phyloP scores from a whole-genome alignment of 805 yeast genomes.

The Brettanomyces custersianus region DNA sequence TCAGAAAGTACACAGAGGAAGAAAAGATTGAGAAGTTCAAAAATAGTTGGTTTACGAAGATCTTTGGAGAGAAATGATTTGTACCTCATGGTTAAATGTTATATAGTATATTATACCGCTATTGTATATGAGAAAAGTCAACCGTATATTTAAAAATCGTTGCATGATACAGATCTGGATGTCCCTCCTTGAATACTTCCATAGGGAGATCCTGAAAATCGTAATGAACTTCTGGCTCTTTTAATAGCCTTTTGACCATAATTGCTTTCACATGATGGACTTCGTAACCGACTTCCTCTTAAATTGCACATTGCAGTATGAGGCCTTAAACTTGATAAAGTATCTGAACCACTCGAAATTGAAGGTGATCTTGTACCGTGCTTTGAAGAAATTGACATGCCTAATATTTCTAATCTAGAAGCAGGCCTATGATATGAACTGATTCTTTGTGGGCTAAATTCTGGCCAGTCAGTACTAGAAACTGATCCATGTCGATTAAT shows the following conservation, averaged over 20 bases:
- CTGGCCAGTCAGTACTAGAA: no score
- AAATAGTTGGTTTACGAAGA: conserved; percentile 29
- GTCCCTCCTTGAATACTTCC: no score
- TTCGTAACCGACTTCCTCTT: no score
- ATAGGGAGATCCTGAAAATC: no score
- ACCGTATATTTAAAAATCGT: neutral
- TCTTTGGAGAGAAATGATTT: conserved; percentile 36
- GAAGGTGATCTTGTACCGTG: conserved; percentile 9
- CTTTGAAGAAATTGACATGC: conserved; percentile 6
- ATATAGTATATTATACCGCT: neutral
- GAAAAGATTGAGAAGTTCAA: conserved; percentile 31
- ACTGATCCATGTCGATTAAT: neutral
- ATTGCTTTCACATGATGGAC: no score
- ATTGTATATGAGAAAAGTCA: neutral
- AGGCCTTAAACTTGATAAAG: neutral
- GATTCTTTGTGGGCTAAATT: neutral
- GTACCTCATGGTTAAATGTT: conserved; percentile 12
- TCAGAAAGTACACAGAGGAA: conserved; percentile 33
- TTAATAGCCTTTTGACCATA: no score
- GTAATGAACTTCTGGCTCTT: no score
- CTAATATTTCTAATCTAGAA: conserved; percentile 8
- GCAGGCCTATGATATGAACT: conserved; percentile 4
- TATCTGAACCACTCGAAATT: neutral
- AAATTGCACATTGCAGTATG: neutral
- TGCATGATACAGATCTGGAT: conserved; percentile 1